A percentile compares a stretch with the other conserved stretches of the same genome.
Conservation (phyloP, 495 filamentous ascomycete species). For the Mycothermus thermophilus region DNA sequence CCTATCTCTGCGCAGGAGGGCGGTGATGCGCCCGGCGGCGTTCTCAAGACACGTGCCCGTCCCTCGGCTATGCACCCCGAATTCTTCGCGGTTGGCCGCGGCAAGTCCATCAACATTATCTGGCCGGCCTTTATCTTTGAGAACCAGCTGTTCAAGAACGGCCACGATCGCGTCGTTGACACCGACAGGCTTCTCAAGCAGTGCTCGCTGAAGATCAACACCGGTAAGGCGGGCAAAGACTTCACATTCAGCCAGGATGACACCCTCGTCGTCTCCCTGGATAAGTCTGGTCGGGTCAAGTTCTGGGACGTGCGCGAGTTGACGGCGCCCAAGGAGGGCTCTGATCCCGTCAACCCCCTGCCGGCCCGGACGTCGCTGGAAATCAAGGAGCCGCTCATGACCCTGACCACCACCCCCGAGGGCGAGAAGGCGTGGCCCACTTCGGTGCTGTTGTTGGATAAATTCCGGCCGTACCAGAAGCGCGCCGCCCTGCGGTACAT, state of each 20-base stretch:
- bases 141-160: slow-evolving; percentile 53
- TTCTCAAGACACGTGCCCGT: slow-evolving; percentile 90
- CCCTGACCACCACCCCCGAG: slow-evolving; percentile 61
- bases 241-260: slow-evolving; percentile 97
- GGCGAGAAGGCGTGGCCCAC: slow-evolving; percentile 88
- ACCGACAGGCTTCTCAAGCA: slow-evolving; percentile 75
- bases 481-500: slow-evolving; percentile 80
- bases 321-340: slow-evolving; percentile 41
- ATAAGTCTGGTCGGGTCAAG: slow-evolving; percentile 86
- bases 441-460: slow-evolving; percentile 89
- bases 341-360: slow-evolving; percentile 35
- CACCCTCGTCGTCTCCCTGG: slow-evolving; percentile 80
- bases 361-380: slow-evolving; percentile 47
- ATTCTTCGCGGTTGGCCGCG: slow-evolving; percentile 87
- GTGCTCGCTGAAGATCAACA: slow-evolving; percentile 79
- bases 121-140: slow-evolving; percentile 64
- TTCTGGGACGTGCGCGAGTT: slow-evolving; percentile 92
- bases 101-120: slow-evolving; percentile 88
- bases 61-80: slow-evolving; percentile 76
- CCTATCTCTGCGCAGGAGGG: slow-evolving; percentile 61
- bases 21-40: slow-evolving; percentile 63
- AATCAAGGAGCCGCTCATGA: slow-evolving; percentile 62
- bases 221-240: slow-evolving; percentile 95
- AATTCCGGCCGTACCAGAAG: slow-evolving; percentile 77
- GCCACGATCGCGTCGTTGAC: slow-evolving; percentile 60